Evolutionary conservation across 345 rosid genomes (phyloP).

Genomic region (Camelina hispida): DNA sequence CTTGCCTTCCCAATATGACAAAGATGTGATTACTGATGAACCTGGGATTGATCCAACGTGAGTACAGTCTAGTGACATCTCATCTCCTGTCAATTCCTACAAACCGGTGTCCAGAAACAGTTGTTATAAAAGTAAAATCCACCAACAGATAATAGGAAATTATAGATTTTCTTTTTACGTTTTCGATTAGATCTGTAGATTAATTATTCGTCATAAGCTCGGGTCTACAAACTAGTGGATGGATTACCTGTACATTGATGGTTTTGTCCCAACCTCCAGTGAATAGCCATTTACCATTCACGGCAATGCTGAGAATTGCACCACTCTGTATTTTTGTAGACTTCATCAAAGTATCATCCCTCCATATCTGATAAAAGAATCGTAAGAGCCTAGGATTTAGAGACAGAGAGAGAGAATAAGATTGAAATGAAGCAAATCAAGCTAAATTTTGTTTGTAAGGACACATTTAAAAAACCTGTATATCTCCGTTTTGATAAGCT

Average conservation of each 20-base stretch:
- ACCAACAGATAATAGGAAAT: background rate
- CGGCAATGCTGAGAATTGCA: slow-evolving; percentile 60
- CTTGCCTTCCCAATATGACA: slow-evolving; percentile 77
- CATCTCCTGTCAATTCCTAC: slow-evolving; percentile 82
- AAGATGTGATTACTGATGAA: slow-evolving; percentile 66
- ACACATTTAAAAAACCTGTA: slow-evolving; percentile 60
- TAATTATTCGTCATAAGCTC: background rate
- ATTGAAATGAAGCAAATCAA: slow-evolving; percentile 22
- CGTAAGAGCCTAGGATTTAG: slow-evolving; percentile 7
- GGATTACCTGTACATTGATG: slow-evolving; percentile 64
- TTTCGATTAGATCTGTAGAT: slow-evolving; percentile 1
- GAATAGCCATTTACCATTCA: slow-evolving; percentile 72
- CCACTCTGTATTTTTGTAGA: slow-evolving; percentile 59
- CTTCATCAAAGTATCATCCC: slow-evolving; percentile 62
- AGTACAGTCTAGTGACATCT: slow-evolving; percentile 55
- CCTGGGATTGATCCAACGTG: slow-evolving; percentile 72
- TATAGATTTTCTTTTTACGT: background rate
- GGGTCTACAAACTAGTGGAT: background rate
- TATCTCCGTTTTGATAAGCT: slow-evolving; percentile 74
- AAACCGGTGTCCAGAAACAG: slow-evolving; percentile 2
- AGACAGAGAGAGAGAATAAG: slow-evolving; percentile 24
- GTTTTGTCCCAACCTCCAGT: slow-evolving; percentile 92
- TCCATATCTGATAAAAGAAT: slow-evolving; percentile 67
- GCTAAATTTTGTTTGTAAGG: background rate
- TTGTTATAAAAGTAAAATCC: slow-evolving; percentile 1